phyloP scores from a whole-genome alignment of 2,329 filamentous ascomycete species.

The Eutypella sp. region DNA sequence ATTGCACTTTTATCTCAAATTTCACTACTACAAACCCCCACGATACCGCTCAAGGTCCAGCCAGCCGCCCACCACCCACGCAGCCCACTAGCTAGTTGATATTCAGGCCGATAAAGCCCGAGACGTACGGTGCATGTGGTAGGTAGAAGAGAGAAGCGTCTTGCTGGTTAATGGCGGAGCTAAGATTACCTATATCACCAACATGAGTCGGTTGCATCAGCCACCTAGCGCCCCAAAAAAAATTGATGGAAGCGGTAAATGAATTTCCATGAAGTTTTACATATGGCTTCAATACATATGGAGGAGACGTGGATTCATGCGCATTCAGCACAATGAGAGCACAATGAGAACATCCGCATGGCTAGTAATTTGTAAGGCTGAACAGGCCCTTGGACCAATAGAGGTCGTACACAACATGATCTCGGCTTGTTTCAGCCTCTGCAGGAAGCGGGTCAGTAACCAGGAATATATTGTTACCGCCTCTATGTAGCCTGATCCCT shows the following conservation, averaged over 20 bases:
- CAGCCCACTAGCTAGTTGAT: too few relatives aligned
- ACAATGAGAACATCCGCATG: neutral
- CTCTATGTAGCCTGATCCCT: neutral
- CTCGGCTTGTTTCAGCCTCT: neutral
- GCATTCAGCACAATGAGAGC: neutral
- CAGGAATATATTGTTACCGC: neutral
- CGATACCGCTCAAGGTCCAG: too few relatives aligned
- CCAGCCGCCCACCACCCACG: too few relatives aligned
- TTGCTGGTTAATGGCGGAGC: too few relatives aligned
- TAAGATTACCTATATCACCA: neutral
- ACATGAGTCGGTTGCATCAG: neutral
- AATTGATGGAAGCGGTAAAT: neutral
- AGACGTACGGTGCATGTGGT: too few relatives aligned
- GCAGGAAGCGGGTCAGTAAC: neutral
- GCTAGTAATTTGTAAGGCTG: neutral
- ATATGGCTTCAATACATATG: neutral
- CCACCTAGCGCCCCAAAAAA: neutral
- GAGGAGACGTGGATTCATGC: neutral
- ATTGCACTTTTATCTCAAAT: too few relatives aligned
- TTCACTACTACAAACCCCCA: too few relatives aligned
- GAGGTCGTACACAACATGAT: neutral
- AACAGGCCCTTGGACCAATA: neutral
- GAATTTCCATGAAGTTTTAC: neutral
- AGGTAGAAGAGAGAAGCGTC: too few relatives aligned
- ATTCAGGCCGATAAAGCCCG: too few relatives aligned